Base-by-base conservation (phyloP, 2,329 filamentous ascomycete species). In the Helminthosporium solani region DNA sequence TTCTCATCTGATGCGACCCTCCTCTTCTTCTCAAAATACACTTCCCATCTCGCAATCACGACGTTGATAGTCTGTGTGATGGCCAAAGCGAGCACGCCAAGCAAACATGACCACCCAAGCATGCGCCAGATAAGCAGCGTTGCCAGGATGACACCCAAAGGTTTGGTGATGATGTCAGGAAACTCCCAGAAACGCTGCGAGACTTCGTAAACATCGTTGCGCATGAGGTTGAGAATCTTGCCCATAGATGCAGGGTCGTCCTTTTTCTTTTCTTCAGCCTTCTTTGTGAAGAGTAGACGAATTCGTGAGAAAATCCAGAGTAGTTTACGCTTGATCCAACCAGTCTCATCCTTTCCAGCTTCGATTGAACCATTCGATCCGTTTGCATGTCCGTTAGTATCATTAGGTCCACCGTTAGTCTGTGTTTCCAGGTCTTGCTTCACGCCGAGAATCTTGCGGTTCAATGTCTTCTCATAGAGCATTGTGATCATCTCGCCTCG, bases 121-220 rank as follows among this genome's bases (percentile, higher is more conserved):
- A 96, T 79, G 49, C 81, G 77, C 83, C 87, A 90, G 7, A 91
- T 84, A 5, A 96, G 77, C 11, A 83, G 72, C 11, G 88, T 78
- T 0, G 89, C 87, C 3, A 95, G 75, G 1, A 90, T 61, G n/a
- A 92, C 78, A 48, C 86, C 87, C 14, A 94, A 69, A 0, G 90
- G 90, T 50, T 87, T 88, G 2, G 85, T 85, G 33, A 95, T 73
- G 1, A 96, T 73, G n/a, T 77, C 76, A 2, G 87, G 80, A 42
- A 94, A 87, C 49, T 96, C 90, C 90, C 90, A 96, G 58, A 96
- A 94, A 34, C 87, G 69, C 60, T 92, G 88, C 2, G 88, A 81
- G 31, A 92, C 82, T 63, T 91, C 87, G 61, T 92, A 94, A 0
- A 87, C 88, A 64, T 94, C 88, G 47, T 80, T 84, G 39, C 89